A percentile compares a stretch with the other conserved stretches of the same genome.
Conservation (phyloP, 2,329 filamentous ascomycete species). For the Talaromyces amestolkiae region DNA sequence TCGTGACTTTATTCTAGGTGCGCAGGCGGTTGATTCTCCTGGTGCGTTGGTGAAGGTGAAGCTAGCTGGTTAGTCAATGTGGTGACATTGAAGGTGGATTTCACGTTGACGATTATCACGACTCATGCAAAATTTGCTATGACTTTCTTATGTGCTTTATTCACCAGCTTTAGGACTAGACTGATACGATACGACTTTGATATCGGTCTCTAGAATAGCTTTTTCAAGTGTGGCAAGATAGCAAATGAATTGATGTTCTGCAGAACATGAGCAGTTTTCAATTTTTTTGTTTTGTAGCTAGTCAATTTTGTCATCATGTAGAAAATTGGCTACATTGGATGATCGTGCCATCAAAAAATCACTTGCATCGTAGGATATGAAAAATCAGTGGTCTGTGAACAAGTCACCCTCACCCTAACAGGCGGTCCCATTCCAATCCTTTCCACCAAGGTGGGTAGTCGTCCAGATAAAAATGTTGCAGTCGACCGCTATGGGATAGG, state of each 20-base stretch:
- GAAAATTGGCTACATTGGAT: neutral
- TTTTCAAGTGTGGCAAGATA: neutral
- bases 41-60: neutral
- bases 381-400: neutral
- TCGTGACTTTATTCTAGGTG: conserved; percentile 1
- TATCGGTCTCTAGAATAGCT: neutral
- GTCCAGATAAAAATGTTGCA: neutral
- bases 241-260: neutral
- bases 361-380: neutral
- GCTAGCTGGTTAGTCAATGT: neutral
- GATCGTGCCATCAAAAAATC: neutral
- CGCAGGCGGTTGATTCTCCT: neutral
- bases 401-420: neutral
- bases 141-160: neutral
- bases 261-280: neutral
- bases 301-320: neutral
- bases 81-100: neutral
- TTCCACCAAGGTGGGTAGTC: neutral
- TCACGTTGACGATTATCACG: neutral
- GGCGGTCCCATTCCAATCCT: neutral
- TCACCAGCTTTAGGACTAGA: neutral
- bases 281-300: neutral
- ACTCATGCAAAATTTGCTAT: neutral
- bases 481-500: neutral
- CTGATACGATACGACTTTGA: neutral